Evolutionary conservation across 306 rosid genomes (phyloP).

Genomic region (Cucurbita maxima): DNA sequence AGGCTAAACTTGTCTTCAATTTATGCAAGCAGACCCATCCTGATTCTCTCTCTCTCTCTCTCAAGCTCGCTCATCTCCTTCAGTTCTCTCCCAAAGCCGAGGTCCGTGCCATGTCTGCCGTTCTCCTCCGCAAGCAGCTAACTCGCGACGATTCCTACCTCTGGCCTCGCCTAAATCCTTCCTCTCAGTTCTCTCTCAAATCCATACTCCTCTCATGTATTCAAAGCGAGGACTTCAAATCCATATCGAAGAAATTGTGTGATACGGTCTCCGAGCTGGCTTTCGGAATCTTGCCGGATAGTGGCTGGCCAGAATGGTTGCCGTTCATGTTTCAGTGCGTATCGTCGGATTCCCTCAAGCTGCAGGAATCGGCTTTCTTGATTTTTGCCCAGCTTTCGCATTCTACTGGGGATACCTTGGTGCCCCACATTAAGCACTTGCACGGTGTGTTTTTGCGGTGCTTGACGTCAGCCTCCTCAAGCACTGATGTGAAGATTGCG

Average conservation of each 20-base stretch:
- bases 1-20: slow-evolving; percentile 77
- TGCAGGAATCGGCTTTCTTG: slow-evolving; percentile 73
- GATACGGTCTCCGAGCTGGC: slow-evolving; percentile 97
- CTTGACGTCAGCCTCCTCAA: slow-evolving; percentile 26
- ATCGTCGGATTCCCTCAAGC: slow-evolving; percentile 59
- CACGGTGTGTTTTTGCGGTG: slow-evolving; percentile 73
- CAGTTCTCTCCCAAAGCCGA: slow-evolving; percentile 55
- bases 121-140: slow-evolving; percentile 87
- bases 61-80: slow-evolving; percentile 78
- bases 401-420: slow-evolving; percentile 70
- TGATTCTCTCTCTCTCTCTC: slow-evolving; percentile 28
- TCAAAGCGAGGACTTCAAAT: slow-evolving; percentile 54
- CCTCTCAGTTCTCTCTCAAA: slow-evolving; percentile 60
- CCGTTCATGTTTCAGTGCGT: slow-evolving; percentile 93
- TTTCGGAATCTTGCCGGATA: slow-evolving; percentile 69
- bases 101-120: slow-evolving; percentile 92
- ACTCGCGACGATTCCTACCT: slow-evolving; percentile 81
- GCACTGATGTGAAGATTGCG: slow-evolving; percentile 66
- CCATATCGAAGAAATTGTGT: slow-evolving; percentile 69
- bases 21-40: slow-evolving; percentile 95
- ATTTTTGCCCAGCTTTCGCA: slow-evolving; percentile 89
- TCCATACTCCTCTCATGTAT: slow-evolving; percentile 60
- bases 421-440: slow-evolving; percentile 61
- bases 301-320: slow-evolving; percentile 75
- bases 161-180: slow-evolving; percentile 61